Evolutionary conservation across 73 alveolate species (phyloP).

Genomic region (Uronychia binucleata): DNA sequence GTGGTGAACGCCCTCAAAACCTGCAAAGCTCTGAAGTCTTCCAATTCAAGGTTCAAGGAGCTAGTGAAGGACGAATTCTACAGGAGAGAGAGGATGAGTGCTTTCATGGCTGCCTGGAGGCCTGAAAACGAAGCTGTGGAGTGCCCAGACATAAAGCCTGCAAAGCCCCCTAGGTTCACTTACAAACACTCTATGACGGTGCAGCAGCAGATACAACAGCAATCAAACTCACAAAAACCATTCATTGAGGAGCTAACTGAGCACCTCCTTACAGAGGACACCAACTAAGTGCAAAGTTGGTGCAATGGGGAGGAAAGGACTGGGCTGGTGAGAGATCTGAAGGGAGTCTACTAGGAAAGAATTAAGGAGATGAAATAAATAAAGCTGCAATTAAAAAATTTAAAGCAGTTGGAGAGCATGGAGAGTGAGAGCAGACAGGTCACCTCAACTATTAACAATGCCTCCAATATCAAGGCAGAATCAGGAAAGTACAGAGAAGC

Average conservation of each 20-base stretch:
- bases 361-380: no score
- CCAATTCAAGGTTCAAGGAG: not conserved
- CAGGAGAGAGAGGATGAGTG: not conserved
- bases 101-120: not conserved
- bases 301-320: not conserved
- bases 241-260: not conserved
- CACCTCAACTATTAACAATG: not conserved
- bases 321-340: no score
- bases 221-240: not conserved
- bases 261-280: not conserved
- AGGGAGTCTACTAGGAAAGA: no score
- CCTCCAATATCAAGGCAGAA: not conserved
- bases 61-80: not conserved
- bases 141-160: not conserved
- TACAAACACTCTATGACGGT: not conserved
- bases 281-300: not conserved
- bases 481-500: not conserved
- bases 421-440: not conserved
- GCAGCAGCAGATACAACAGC: not conserved
- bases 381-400: no score
- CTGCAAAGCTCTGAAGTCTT: not conserved
- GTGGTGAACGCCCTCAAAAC: not conserved
- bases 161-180: not conserved
- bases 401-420: not conserved
- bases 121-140: not conserved